Base-by-base conservation (phyloP, 2,329 filamentous ascomycete species). In the Lachnellula willkommii region DNA sequence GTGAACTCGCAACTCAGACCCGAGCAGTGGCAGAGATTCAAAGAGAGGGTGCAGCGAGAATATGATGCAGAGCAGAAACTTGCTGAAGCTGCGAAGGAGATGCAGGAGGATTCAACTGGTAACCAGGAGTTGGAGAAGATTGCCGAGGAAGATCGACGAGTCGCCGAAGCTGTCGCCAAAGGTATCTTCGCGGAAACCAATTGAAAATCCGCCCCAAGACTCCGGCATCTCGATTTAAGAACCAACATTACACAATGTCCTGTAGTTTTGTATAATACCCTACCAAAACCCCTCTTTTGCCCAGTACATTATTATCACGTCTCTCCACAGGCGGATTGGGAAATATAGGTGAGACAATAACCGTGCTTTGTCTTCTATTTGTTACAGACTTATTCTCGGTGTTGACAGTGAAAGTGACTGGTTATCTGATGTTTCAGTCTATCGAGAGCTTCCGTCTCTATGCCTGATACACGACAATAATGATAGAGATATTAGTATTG, bases 51-150 rank as follows among this genome's bases (percentile, higher is more conserved):
- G 35, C 17, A 48, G 36, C 39, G 22, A 32, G 42, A 43, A 24
- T 52, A 55, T 20, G 26, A 52, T 11, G 20, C 28, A 22, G 37
- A 37, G 28, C 20, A 47, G 37, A 17, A 17, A 7, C 39, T n/a
- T 37, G 12, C 12, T n/a, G 8, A 53, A 20, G 20, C 20, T 40
- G 28, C 28, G 6, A 17, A 26, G 5, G 45, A 47, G 24, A 39
- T 50, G 35, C 32, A 50, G 26, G 36, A 42, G 48, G 48, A 50
- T 6, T 47, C 45, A 14, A 63, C 24, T 55, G 61, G 28, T 28
- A 17, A 42, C 5, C 14, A 39, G 14, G 17, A 40, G 14, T n/a
- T n/a, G 14, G 45, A 49, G 49, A 36, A 50, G 39, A 11, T 53
- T 39, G 50, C 50, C 11, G 54, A 56, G 24, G 49, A 58, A 32